Evolutionary conservation across 73 alveolate species (phyloP).

Genomic region (Paramecium pentaurelia): DNA sequence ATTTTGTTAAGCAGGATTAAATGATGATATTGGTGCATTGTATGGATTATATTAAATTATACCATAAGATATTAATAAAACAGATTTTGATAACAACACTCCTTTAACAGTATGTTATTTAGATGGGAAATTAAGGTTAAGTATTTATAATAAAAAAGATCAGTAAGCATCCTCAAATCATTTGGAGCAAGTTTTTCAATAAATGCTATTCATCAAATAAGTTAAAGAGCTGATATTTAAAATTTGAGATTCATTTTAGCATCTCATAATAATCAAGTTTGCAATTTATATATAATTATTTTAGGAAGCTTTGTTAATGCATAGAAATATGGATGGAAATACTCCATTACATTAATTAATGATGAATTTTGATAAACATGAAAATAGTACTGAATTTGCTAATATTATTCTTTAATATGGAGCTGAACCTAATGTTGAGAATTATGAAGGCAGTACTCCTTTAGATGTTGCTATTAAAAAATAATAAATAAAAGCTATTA

Average conservation of each 20-base stretch:
- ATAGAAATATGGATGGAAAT: conserved; percentile 5
- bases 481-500: not conserved
- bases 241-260: conserved; percentile 55
- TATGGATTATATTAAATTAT: not conserved
- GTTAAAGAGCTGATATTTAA: conserved; percentile 56
- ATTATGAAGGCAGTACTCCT: conserved; percentile 12
- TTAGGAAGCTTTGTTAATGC: not conserved
- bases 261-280: not conserved
- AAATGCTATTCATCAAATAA: conserved; percentile 64
- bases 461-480: not conserved
- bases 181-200: conserved; percentile 72
- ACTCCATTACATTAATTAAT: conserved; percentile 3
- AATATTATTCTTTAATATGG: not conserved
- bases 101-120: conserved; percentile 44
- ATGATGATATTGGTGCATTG: not conserved
- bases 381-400: not conserved
- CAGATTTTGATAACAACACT: conserved; percentile 17
- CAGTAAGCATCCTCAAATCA: conserved; percentile 55
- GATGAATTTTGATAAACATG: not conserved
- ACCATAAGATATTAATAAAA: not conserved
- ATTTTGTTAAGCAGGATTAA: conserved; percentile 57
- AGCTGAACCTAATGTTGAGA: not conserved
- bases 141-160: conserved; percentile 58
- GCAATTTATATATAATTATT: not conserved
- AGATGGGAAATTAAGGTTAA: conserved; percentile 64